These are phyloP conservation scores for Termitomyces sp. DNA, from an alignment of 768 basidiomycete species.

Conservation along the genomic window DNA sequence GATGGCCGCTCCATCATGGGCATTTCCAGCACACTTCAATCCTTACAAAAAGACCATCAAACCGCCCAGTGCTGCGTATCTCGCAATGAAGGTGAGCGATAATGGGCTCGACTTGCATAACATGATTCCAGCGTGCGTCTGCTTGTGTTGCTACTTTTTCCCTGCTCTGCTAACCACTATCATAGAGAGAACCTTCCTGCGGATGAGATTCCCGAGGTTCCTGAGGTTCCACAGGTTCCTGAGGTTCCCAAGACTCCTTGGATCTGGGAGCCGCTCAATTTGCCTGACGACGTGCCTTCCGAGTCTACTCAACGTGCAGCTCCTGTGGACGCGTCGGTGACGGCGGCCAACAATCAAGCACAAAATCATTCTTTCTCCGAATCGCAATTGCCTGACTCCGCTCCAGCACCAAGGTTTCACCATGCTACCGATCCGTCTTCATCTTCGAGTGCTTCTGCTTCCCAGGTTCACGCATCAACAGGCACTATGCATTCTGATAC, in stretches of 20 bases:
- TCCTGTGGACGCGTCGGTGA: slow-evolving; percentile 11
- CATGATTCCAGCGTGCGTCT: slow-evolving; percentile 59
- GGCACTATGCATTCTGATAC: slow-evolving; percentile 8
- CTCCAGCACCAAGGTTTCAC: slow-evolving; percentile 3
- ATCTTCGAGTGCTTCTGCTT: not conserved
- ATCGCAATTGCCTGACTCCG: slow-evolving; percentile 9
- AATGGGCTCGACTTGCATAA: slow-evolving; percentile 63
- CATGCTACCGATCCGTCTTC: slow-evolving; percentile 14
- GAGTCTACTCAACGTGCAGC: slow-evolving; percentile 4
- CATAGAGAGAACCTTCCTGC: slow-evolving; percentile 28
- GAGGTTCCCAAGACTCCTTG: slow-evolving; percentile 48
- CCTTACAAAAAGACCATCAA: slow-evolving; percentile 63
- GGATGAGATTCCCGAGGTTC: slow-evolving; percentile 3
- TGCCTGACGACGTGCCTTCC: slow-evolving; percentile 26
- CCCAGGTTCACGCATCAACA: not conserved
- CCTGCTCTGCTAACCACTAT: not conserved
- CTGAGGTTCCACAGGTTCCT: not conserved
- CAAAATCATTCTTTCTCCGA: slow-evolving; percentile 19
- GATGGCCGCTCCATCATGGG: slow-evolving; percentile 37
- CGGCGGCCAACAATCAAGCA: slow-evolving; percentile 10
- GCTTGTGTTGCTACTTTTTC: not conserved
- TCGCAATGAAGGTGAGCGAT: slow-evolving; percentile 47
- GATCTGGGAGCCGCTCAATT: slow-evolving; percentile 61
- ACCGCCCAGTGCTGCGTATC: slow-evolving; percentile 60
- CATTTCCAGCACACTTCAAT: slow-evolving; percentile 29